These are phyloP conservation scores for Pythium angustatum DNA, from an alignment of 352 stramenopile genomes.

Conservation along the genomic window DNA sequence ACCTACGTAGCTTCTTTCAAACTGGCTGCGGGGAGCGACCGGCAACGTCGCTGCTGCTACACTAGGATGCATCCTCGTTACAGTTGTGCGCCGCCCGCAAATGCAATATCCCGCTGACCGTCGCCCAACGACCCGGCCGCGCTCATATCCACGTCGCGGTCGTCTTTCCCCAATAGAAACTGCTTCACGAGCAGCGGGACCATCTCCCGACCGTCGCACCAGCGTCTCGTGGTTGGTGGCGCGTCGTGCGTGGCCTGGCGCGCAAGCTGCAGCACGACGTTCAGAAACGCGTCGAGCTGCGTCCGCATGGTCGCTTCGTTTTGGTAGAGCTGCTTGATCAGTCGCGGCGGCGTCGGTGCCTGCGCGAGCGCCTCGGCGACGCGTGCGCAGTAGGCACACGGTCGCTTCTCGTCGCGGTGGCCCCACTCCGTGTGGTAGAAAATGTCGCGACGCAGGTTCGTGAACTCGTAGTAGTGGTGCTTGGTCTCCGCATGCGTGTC, in stretches of 20 bases:
- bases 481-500: conserved; percentile 1
- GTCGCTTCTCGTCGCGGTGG: conserved; percentile 1
- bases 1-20: no score
- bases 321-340: conserved; percentile 6
- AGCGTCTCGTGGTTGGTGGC: no score
- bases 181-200: conserved; percentile 17
- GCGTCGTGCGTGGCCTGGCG: neutral
- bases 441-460: conserved; percentile 14
- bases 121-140: neutral
- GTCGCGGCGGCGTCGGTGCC: neutral
- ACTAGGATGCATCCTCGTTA: no score
- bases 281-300: conserved; percentile 13
- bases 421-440: conserved; percentile 16
- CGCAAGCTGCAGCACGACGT: conserved; percentile 7
- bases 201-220: conserved; percentile 21
- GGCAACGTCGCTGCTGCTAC: no score
- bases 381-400: conserved; percentile 1
- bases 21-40: no score
- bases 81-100: no score
- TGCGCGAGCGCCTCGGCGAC: conserved; percentile 1
- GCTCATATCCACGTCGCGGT: conserved; percentile 8
- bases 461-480: conserved; percentile 19
- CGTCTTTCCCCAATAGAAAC: conserved; percentile 20
- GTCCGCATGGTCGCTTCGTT: neutral
- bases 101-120: neutral